Evolutionary conservation across 768 basidiomycete species (phyloP).

Genomic region (Auriscalpium orientale): DNA sequence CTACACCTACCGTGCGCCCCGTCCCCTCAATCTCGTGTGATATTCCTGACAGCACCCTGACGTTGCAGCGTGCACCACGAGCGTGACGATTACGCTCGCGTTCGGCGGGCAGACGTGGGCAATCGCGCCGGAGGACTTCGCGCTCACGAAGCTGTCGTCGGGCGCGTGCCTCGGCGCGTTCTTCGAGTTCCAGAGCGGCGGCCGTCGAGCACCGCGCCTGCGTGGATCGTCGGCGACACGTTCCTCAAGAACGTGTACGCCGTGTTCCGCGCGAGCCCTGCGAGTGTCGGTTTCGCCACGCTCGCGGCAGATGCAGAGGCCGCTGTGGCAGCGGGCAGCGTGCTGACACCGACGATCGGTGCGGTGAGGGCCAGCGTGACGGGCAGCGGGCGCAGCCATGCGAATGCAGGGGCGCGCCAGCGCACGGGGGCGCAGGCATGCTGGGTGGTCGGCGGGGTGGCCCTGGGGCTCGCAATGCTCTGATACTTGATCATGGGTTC

Average conservation of each 20-base stretch:
- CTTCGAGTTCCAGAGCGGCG: constrained; percentile 52
- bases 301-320: constrained; percentile 47
- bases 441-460: background rate
- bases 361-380: constrained; percentile 41
- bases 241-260: constrained; percentile 96
- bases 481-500: too few species aligned
- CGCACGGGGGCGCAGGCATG: too few species aligned
- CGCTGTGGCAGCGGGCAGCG: constrained; percentile 26
- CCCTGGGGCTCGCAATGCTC: too few species aligned
- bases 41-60: background rate
- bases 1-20: constrained; percentile 61
- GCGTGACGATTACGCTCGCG: constrained; percentile 54
- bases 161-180: constrained; percentile 77
- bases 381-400: background rate
- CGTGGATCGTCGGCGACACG: constrained; percentile 89
- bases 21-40: background rate
- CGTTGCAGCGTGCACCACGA: constrained; percentile 58
- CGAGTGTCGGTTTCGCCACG: constrained; percentile 78
- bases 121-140: constrained; percentile 73
- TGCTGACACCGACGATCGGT: constrained; percentile 56
- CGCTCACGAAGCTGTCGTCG: constrained; percentile 46
- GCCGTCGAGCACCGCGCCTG: constrained; percentile 37
- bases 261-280: constrained; percentile 73
- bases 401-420: background rate
- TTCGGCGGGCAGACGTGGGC: constrained; percentile 78